Conservation (phyloP, 2,329 filamentous ascomycete species). For the Fusarium lateritium region DNA sequence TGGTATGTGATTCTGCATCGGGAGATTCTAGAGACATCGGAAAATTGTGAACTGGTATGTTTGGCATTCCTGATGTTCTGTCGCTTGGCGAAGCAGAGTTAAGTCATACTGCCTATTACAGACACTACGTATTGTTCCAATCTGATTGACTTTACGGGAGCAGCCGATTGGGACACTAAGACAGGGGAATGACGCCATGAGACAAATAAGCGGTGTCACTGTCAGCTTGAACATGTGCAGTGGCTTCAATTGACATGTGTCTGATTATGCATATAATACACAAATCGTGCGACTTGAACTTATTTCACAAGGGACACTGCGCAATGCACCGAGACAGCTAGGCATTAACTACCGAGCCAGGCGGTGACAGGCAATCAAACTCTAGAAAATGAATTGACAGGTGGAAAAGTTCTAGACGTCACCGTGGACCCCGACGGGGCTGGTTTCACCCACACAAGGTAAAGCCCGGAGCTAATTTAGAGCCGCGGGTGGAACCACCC, state of each 20-base stretch:
- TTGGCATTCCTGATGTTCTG: not conserved
- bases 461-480: slow-evolving; percentile 9
- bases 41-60: not conserved
- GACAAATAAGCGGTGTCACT: too few relatives aligned
- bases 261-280: too few relatives aligned
- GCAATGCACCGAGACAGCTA: not conserved
- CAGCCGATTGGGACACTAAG: too few relatives aligned
- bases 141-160: not conserved
- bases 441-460: not conserved
- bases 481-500: slow-evolving; percentile 8
- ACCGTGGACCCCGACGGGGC: slow-evolving; percentile 18
- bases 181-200: too few relatives aligned
- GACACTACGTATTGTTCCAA: too few relatives aligned
- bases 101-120: not conserved
- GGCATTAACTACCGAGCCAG: slow-evolving; percentile 22
- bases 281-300: too few relatives aligned
- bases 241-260: too few relatives aligned
- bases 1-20: slow-evolving; percentile 2
- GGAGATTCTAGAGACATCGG: not conserved
- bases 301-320: too few relatives aligned
- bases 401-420: slow-evolving; percentile 12
- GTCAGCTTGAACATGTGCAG: too few relatives aligned
- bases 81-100: not conserved
- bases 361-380: slow-evolving; percentile 3
- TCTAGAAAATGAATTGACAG: slow-evolving; percentile 1